These are phyloP conservation scores for Lippia alba DNA, from an alignment of 305 asterid species.

Conservation along the genomic window DNA sequence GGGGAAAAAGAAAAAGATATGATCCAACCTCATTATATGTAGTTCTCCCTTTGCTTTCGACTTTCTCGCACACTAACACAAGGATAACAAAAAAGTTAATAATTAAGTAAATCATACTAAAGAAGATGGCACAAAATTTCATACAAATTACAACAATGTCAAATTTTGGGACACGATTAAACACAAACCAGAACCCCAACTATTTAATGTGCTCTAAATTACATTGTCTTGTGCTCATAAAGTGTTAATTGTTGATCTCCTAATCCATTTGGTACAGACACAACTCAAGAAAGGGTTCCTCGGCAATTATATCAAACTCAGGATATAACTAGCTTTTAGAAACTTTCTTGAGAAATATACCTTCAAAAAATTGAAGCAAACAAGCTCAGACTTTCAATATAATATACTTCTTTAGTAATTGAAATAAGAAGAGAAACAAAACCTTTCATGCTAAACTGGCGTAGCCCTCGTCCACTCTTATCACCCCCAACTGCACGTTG, in stretches of 20 bases:
- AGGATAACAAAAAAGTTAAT: slow-evolving; percentile 32
- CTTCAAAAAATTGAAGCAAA: slow-evolving; percentile 20
- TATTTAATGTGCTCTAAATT: not conserved
- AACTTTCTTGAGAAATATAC: not conserved
- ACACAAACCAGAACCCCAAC: too few relatives aligned
- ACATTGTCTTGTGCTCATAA: not conserved
- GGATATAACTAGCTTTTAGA: slow-evolving; percentile 1
- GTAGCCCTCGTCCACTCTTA: slow-evolving; percentile 97
- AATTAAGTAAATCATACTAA: slow-evolving; percentile 23
- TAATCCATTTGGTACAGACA: slow-evolving; percentile 17
- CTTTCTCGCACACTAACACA: slow-evolving; percentile 90
- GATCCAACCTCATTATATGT: slow-evolving; percentile 90
- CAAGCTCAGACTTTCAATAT: slow-evolving; percentile 17
- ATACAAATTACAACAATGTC: not conserved
- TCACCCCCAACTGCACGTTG: slow-evolving; percentile 94
- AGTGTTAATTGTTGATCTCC: not conserved
- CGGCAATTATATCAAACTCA: slow-evolving; percentile 22
- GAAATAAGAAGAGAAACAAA: slow-evolving; percentile 21
- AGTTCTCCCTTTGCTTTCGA: slow-evolving; percentile 98
- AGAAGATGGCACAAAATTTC: slow-evolving; percentile 24
- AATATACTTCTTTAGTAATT: slow-evolving; percentile 20
- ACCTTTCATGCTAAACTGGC: slow-evolving; percentile 99
- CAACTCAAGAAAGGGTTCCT: slow-evolving; percentile 17
- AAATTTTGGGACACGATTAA: too few relatives aligned
- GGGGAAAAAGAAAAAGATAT: not conserved